Base-by-base conservation (phyloP, 2,329 filamentous ascomycete genomes). In the Pyricularia grisea region DNA sequence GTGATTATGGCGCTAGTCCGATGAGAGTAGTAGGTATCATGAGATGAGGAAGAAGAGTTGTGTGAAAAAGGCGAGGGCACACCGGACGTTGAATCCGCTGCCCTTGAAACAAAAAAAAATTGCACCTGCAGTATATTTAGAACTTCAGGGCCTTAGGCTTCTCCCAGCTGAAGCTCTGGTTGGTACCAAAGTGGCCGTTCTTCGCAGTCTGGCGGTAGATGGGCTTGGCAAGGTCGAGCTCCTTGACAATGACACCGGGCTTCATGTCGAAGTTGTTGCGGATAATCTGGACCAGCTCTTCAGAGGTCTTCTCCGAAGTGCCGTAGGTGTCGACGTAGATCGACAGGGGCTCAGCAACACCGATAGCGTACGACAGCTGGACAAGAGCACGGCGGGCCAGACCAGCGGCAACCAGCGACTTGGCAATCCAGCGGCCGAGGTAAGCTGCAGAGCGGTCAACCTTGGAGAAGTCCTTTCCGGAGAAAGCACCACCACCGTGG, bases 381-480 rank as follows among this genome's bases (percentile, higher is more conserved):
- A 99, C 95, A 68, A 99, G 90, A 72, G 89, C 92, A 81, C 95
- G 94, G 78, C 95, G 94, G 77, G 92, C 92, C 72, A 99, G 91
- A 77, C 91, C 90, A 76, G 94, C 92, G 77, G 89, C 84, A 75
- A 99, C 92, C 73, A 99, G 88, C 61, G 95, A 99, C 89, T 99
- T 99, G 84, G 95, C 95, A 81, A 99, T 94, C 95, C 95, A 99
- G 81, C 95, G 93, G 75, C 88, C 94, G 75, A 98, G 90, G 85
- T 99, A 99, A 78, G 95, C 95, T 74, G 95, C 95, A 68, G 95
- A 98, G 77, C 95, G 92, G 81, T 99, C 95, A 83, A 99, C 95
- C 89, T 99, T 99, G 88, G 93, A 97, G 90, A 97, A 99, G 83
- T 99, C 95, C 91, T 99, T 99, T 78, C 95, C 95, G 77, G 95